Conservation (phyloP, 306 rosid species). For the Prunus salicina region DNA sequence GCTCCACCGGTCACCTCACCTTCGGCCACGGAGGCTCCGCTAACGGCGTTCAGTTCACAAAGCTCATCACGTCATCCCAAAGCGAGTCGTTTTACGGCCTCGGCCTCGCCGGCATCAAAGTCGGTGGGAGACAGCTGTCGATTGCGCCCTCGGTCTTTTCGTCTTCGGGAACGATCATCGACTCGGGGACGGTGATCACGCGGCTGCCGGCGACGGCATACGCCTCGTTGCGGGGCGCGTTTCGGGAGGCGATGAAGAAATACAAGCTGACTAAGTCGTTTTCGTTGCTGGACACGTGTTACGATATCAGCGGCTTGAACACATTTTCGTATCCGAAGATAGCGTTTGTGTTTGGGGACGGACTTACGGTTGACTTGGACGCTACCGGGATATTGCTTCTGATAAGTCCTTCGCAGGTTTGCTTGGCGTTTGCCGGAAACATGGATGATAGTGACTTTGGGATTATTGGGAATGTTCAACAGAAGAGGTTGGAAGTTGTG, state of each 20-base stretch:
- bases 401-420: constrained; percentile 28
- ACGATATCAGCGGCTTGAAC: not conserved
- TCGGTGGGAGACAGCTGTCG: constrained; percentile 34
- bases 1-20: constrained; percentile 47
- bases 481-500: constrained; percentile 51
- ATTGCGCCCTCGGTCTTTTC: constrained; percentile 24
- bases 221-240: constrained; percentile 2
- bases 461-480: constrained; percentile 75
- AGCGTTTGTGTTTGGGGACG: constrained; percentile 16
- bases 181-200: constrained; percentile 25
- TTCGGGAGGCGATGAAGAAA: constrained; percentile 12
- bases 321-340: constrained; percentile 10
- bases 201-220: constrained; percentile 26
- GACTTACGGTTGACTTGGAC: constrained; percentile 2
- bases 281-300: constrained; percentile 28
- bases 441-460: constrained; percentile 30
- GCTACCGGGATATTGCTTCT: not conserved
- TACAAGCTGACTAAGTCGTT: constrained; percentile 2
- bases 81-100: constrained; percentile 48
- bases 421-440: constrained; percentile 64
- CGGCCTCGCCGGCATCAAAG: constrained; percentile 31
- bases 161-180: constrained; percentile 20
- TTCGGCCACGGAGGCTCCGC: constrained; percentile 18
- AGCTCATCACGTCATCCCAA: constrained; percentile 27
- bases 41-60: constrained; percentile 43